Evolutionary conservation across 2,329 filamentous ascomycete genomes (phyloP), one percentile per base, ranked within the genome.

Genomic region (Capronia americana): DNA sequence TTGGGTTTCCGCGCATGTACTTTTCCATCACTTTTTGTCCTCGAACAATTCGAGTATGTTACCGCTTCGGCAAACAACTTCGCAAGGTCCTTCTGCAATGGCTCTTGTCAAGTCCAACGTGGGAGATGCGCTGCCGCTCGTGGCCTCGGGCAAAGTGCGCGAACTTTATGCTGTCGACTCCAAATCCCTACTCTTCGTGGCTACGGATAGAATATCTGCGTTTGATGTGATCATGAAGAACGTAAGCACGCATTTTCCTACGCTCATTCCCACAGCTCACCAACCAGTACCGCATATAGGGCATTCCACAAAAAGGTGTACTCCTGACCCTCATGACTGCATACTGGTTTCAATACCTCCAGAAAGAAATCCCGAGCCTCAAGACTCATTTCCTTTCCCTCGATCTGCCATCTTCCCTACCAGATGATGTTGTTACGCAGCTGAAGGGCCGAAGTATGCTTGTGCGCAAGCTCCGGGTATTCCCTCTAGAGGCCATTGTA

Each of bases 221-320:
- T 98, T 94, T 83, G 94, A 98, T 85, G 92, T 96, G 73, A 88
- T 96, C 73, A 88, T 96, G 84, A 82, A 86, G 74, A 97, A 95
- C 80, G 88, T 89, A 77, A 75, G 79, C 26, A 34, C 51, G 73
- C 82, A 26, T 17, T 38, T 11, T 17, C 58, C 81, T 82, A 54
- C 80, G 85, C 17, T 41, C 79, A 84, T 57, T n/a, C 50, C 48
- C 53, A 61, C 51, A 48, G 57, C 26, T 66, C 46, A 59, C 58
- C 63, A 54, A 71, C 50, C 3, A 50, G 87, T 51, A 38, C 48
- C 61, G 7, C n/a, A 61, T 64, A 30, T 65, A 90, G 87, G 89
- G 88, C 10, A 85, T 92, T 58, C 88, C 88, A 3, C 80, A 84
- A 64, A 92, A 91, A 78, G 90, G 90, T 69, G 79, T 84, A 54